Evolutionary conservation across 257 asterid genomes (phyloP).

Genomic region (Petrea volubilis): DNA sequence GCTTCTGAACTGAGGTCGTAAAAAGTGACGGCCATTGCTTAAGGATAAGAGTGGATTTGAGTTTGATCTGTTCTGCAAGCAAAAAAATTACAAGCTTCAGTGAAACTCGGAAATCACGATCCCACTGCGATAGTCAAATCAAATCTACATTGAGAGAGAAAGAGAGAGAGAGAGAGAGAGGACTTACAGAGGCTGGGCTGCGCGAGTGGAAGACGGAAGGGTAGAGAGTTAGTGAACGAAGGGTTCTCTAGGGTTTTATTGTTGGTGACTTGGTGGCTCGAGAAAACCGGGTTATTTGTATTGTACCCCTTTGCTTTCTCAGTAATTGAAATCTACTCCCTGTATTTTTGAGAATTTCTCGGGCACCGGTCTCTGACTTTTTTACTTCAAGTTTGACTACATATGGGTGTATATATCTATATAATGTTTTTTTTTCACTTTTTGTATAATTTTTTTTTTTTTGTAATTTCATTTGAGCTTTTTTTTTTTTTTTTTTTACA

Average conservation of each 20-base stretch:
- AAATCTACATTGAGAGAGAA: background rate
- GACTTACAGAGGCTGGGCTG: slow-evolving; percentile 20
- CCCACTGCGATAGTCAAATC: background rate
- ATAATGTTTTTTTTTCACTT: background rate
- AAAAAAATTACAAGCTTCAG: background rate
- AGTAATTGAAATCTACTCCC: background rate
- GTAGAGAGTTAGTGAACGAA: background rate
- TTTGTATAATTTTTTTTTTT: too few species aligned
- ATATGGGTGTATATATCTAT: too few species aligned
- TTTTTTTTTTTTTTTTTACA: too few species aligned
- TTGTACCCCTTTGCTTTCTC: background rate
- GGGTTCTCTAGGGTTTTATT: slow-evolving; percentile 4
- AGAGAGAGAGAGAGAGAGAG: slow-evolving; percentile 7
- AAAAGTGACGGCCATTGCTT: slow-evolving; percentile 69
- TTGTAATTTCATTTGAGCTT: too few species aligned
- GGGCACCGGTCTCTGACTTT: background rate
- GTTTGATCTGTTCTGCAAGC: background rate
- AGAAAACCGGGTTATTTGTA: slow-evolving; percentile 8
- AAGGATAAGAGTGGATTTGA: background rate
- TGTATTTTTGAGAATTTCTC: background rate
- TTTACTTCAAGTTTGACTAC: background rate
- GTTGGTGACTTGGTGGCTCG: too few species aligned
- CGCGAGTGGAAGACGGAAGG: background rate
- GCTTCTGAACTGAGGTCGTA: slow-evolving; percentile 49
- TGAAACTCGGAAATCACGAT: background rate